Evolutionary conservation across 176 grass and related monocot genomes (phyloP).

Genomic region (Cymbopogon citratus): DNA sequence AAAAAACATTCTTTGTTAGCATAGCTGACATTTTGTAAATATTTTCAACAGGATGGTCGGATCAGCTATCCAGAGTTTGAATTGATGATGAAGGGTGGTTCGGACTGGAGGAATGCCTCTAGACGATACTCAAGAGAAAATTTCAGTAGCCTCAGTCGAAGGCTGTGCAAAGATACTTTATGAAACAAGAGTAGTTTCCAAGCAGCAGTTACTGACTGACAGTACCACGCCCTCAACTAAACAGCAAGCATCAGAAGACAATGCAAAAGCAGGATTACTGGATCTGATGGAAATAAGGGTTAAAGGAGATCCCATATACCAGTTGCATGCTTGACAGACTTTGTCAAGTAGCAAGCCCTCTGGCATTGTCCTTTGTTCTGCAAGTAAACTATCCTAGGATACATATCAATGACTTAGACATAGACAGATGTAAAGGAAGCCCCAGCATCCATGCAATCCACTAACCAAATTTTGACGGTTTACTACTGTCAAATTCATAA

Average conservation of each 20-base stretch:
- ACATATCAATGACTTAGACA: conserved; percentile 36
- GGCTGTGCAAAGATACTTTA: conserved; percentile 46
- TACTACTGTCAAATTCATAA: conserved; percentile 20
- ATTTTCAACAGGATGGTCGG: conserved; percentile 71
- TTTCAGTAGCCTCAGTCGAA: conserved; percentile 60
- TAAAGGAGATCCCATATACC: conserved; percentile 9
- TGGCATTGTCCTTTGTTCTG: conserved; percentile 28
- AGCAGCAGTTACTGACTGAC: conserved; percentile 19
- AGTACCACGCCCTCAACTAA: conserved; percentile 7
- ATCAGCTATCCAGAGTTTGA: conserved; percentile 86
- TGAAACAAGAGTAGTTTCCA: conserved; percentile 39
- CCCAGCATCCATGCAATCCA: conserved; percentile 26
- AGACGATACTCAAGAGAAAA: conserved; percentile 50
- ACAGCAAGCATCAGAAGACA: conserved; percentile 24
- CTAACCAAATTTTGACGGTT: conserved; percentile 28
- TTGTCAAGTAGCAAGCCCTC: conserved; percentile 24
- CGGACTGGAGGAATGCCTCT: conserved; percentile 82
- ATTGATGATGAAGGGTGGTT: conserved; percentile 90
- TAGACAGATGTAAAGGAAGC: conserved; percentile 34
- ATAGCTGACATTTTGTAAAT: conserved; percentile 30
- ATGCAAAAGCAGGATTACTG: conserved; percentile 27
- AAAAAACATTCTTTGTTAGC: conserved; percentile 10
- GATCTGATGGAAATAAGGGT: neutral
- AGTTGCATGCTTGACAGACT: conserved; percentile 30
- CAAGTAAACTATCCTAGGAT: conserved; percentile 40